Percentiles rank a stretch among this genome's conserved stretches.
Evolutionary conservation across 2,329 filamentous ascomycete genomes (phyloP).

Genomic region (Curvularia eragrostidis): DNA sequence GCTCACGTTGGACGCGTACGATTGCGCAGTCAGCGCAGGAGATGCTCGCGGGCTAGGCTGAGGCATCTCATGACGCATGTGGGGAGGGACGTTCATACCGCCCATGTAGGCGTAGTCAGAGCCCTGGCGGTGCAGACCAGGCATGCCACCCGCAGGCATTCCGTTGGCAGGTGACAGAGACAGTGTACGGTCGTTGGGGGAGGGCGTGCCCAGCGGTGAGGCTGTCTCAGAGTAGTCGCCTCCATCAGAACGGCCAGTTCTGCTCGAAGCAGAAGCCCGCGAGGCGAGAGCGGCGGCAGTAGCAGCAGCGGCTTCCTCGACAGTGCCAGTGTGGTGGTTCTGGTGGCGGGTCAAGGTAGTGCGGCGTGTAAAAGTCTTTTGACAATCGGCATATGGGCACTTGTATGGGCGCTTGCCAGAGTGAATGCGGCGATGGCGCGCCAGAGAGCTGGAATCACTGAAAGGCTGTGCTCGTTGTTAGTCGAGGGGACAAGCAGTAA

Average conservation of each 20-base stretch:
- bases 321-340: slow-evolving; percentile 92
- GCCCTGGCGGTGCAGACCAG: slow-evolving; percentile 70
- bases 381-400: slow-evolving; percentile 95
- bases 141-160: slow-evolving; percentile 67
- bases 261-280: slow-evolving; percentile 53
- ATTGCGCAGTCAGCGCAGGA: slow-evolving; percentile 69
- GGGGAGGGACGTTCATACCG: slow-evolving; percentile 79
- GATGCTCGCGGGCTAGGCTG: slow-evolving; percentile 72
- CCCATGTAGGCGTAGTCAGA: slow-evolving; percentile 79
- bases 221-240: slow-evolving; percentile 74
- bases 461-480: slow-evolving; percentile 71
- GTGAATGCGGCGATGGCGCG: slow-evolving; percentile 91
- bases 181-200: slow-evolving; percentile 77
- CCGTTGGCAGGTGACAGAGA: slow-evolving; percentile 83
- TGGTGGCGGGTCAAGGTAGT: slow-evolving; percentile 95
- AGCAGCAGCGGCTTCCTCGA: slow-evolving; percentile 89
- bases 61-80: slow-evolving; percentile 78
- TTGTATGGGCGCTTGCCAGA: slow-evolving; percentile 96
- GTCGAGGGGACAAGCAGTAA: slow-evolving; percentile 4
- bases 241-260: slow-evolving; percentile 70
- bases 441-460: slow-evolving; percentile 93
- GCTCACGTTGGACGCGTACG: slow-evolving; percentile 63
- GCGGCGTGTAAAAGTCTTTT: slow-evolving; percentile 96
- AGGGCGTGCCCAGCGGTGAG: slow-evolving; percentile 80
- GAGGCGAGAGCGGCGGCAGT: slow-evolving; percentile 83